Conservation (phyloP, 2,329 filamentous ascomycete species). For the Penicillium psychrosexuale region DNA sequence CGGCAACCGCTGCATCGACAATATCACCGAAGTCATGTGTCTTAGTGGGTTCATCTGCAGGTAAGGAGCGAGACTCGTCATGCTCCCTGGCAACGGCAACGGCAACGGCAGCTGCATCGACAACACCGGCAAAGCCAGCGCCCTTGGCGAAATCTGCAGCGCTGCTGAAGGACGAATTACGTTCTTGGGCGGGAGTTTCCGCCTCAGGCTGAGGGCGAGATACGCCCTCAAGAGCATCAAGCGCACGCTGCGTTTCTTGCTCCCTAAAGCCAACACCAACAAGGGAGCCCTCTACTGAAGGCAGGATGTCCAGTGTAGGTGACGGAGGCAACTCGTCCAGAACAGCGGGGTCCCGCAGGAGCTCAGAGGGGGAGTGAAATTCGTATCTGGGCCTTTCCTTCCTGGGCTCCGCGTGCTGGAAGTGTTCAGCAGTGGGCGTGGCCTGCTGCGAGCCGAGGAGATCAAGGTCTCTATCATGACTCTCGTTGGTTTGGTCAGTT, state of each 20-base stretch:
- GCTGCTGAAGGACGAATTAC: not conserved
- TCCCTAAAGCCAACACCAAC: constrained; percentile 24
- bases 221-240: constrained; percentile 17
- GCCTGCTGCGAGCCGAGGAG: constrained; percentile 62
- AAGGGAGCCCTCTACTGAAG: constrained; percentile 33
- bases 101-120: constrained; percentile 27
- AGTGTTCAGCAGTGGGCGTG: constrained; percentile 63
- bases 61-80: constrained; percentile 1
- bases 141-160: constrained; percentile 3
- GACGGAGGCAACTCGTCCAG: constrained; percentile 26
- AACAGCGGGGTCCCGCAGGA: constrained; percentile 39
- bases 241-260: constrained; percentile 10
- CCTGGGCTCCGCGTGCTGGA: constrained; percentile 33
- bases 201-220: constrained; percentile 15
- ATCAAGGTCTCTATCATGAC: constrained; percentile 40
- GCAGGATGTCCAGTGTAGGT: constrained; percentile 23
- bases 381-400: constrained; percentile 45
- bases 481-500: constrained; percentile 34
- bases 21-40: constrained; percentile 15
- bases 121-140: constrained; percentile 19
- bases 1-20: constrained; percentile 21
- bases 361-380: constrained; percentile 48
- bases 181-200: constrained; percentile 11
- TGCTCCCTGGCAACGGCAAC: constrained; percentile 14
- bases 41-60: not conserved